Base-by-base conservation (phyloP, 148 eudicot genomes). In the Fallopia convolvulus region DNA sequence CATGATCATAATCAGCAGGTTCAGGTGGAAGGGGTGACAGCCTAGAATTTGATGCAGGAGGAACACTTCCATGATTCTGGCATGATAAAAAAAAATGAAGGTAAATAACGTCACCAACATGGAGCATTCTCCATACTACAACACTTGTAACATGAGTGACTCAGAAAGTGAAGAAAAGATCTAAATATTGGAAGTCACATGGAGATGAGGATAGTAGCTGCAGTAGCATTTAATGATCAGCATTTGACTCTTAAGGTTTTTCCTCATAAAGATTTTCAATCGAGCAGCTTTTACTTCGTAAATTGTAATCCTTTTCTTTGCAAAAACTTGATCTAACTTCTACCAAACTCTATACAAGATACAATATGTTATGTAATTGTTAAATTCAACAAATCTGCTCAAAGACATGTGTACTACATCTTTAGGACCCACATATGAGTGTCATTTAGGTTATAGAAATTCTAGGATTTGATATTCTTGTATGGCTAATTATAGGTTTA, bases 21-120 rank as follows among this genome's bases (percentile, higher is more conserved):
- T 92, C 98, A 75, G 80, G 93, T 63, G 97, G 90, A 83, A 94
- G 97, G 15, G 97, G 97, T 60, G 93, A 85, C 26, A 90, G 86
- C 74, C 80, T 83, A 79, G 90, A 81, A 70, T 85, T 83, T 78
- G 92, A 81, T 9, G 92, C 88, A 76, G 88, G 85, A 71, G 92
- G 81, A 58, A 90, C 91, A 89, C 89, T 88, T 81, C 78, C 86
- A 71, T 85, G 89, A 75, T 84, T 89, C 94, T 93, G 75, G 32
- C 70, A 76, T 44, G 21, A 49, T 52, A 78, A 76, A 33, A 30
- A 40, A 26, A 75, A 8, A 49, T 21, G 20, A 23, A 68, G 55
- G 17, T 55, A 74, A 30, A 65, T 36, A 71, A 6, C 0, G 48
- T 41, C 60, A 70, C 10, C 10, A 20, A 20, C 8, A 47, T 23